Evolutionary conservation across 495 filamentous ascomycete species (phyloP).

Genomic region (Antarctomyces pellizariae): DNA sequence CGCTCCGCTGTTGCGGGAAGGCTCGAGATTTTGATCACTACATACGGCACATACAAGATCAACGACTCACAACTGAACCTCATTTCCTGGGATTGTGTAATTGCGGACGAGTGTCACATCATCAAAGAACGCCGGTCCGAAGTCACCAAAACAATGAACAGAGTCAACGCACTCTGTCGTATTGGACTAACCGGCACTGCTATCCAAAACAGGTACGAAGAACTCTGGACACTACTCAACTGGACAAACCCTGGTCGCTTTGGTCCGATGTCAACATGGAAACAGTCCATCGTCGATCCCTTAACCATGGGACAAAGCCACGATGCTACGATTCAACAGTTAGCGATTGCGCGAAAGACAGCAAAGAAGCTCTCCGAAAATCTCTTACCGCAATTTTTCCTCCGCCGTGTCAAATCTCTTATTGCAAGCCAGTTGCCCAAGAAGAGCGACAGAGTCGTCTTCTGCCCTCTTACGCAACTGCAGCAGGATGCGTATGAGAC

Average conservation of each 20-base stretch:
- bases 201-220: constrained; percentile 95
- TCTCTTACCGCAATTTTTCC: constrained; percentile 76
- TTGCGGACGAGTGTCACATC: constrained; percentile 89
- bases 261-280: constrained; percentile 62
- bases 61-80: constrained; percentile 56
- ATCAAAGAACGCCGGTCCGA: constrained; percentile 63
- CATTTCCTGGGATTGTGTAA: constrained; percentile 85
- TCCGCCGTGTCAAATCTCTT: constrained; percentile 78
- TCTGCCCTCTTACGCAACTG: constrained; percentile 68
- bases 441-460: constrained; percentile 84
- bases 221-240: constrained; percentile 89
- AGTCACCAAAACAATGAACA: constrained; percentile 70
- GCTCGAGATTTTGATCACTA: constrained; percentile 80
- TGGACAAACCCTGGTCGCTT: constrained; percentile 88
- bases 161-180: constrained; percentile 76
- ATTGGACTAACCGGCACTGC: constrained; percentile 91
- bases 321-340: constrained; percentile 66
- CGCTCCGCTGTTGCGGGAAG: constrained; percentile 51
- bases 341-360: constrained; percentile 58
- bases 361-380: constrained; percentile 73
- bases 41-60: constrained; percentile 67
- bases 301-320: constrained; percentile 71
- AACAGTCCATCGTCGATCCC: constrained; percentile 47
- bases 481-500: constrained; percentile 74
- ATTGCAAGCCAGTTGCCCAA: constrained; percentile 91